Evolutionary conservation across 2,329 filamentous ascomycete species (phyloP).

Genomic region (Teratosphaeria nubilosa): DNA sequence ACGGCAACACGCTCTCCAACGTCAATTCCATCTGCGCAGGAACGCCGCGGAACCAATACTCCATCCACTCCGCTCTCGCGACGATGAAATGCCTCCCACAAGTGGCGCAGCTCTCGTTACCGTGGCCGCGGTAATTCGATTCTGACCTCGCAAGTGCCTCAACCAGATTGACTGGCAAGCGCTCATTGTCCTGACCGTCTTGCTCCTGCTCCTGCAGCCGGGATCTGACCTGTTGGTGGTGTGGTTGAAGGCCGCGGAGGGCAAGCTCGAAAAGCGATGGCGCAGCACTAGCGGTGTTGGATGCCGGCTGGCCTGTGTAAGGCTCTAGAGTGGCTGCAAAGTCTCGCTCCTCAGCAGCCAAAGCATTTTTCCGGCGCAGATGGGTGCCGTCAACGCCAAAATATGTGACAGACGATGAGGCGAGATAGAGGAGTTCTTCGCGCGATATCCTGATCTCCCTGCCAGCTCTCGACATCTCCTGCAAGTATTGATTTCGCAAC

Average conservation of each 20-base stretch:
- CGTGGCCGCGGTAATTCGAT: slow-evolving; percentile 8
- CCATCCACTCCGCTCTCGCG: slow-evolving; percentile 26
- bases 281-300: slow-evolving; percentile 4
- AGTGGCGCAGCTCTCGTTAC: slow-evolving; percentile 23
- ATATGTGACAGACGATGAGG: slow-evolving; percentile 16
- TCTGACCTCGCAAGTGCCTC: slow-evolving; percentile 14
- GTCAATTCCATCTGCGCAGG: slow-evolving; percentile 16
- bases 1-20: slow-evolving; percentile 23
- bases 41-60: slow-evolving; percentile 24
- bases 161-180: background rate
- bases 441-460: slow-evolving; percentile 5
- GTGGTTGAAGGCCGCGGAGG: slow-evolving; percentile 15
- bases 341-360: background rate
- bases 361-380: background rate
- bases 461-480: slow-evolving; percentile 7
- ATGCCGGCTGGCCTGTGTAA: background rate
- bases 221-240: background rate
- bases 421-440: slow-evolving; percentile 23
- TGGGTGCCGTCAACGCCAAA: slow-evolving; percentile 23
- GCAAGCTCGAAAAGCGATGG: slow-evolving; percentile 29
- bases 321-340: slow-evolving; percentile 5
- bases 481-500: slow-evolving; percentile 9
- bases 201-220: background rate
- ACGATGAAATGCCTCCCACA: slow-evolving; percentile 23
- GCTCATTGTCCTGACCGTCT: background rate